A percentile compares a stretch with the other conserved stretches of the same genome.
Conservation (phyloP, 345 rosid species). For the Linum usitatissimum region DNA sequence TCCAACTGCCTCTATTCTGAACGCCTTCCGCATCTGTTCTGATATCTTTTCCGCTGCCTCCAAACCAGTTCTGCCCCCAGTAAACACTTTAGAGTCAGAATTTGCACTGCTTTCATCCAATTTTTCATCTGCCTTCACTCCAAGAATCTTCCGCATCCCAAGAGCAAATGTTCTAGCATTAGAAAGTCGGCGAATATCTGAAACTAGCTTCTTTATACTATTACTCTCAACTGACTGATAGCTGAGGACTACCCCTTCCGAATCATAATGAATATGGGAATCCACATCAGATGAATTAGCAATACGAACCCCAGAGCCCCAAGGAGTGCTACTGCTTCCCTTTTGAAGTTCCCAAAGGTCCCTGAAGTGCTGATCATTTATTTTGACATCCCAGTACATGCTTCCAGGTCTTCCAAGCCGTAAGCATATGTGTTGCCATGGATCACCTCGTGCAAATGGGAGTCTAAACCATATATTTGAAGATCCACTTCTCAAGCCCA, state of each 20-base stretch:
- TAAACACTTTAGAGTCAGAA: slow-evolving; percentile 38
- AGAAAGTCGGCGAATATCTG: slow-evolving; percentile 85
- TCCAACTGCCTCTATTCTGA: slow-evolving; percentile 92
- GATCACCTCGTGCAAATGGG: slow-evolving; percentile 66
- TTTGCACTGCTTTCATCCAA: slow-evolving; percentile 44
- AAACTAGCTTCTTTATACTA: slow-evolving; percentile 86
- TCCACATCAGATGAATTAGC: slow-evolving; percentile 89
- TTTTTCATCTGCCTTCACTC: slow-evolving; percentile 75
- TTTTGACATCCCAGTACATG: slow-evolving; percentile 97
- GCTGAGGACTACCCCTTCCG: slow-evolving; percentile 92
- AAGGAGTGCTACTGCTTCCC: slow-evolving; percentile 61
- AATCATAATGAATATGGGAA: slow-evolving; percentile 86
- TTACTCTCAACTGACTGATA: slow-evolving; percentile 87
- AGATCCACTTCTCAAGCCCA: slow-evolving; percentile 56
- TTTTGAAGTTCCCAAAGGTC: slow-evolving; percentile 98
- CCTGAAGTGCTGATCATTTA: slow-evolving; percentile 90
- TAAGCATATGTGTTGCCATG: slow-evolving; percentile 92
- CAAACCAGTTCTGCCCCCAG: slow-evolving; percentile 48
- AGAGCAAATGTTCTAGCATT: slow-evolving; percentile 92
- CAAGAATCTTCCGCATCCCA: slow-evolving; percentile 90
- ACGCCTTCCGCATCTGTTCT: slow-evolving; percentile 79
- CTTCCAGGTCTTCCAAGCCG: slow-evolving; percentile 97
- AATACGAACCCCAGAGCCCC: slow-evolving; percentile 93
- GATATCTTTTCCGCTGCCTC: slow-evolving; percentile 68
- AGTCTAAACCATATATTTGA: slow-evolving; percentile 95